Evolutionary conservation across 371 early-diverging fungal genomes (phyloP).

Genomic region (Syncephalastrum contaminatum): DNA sequence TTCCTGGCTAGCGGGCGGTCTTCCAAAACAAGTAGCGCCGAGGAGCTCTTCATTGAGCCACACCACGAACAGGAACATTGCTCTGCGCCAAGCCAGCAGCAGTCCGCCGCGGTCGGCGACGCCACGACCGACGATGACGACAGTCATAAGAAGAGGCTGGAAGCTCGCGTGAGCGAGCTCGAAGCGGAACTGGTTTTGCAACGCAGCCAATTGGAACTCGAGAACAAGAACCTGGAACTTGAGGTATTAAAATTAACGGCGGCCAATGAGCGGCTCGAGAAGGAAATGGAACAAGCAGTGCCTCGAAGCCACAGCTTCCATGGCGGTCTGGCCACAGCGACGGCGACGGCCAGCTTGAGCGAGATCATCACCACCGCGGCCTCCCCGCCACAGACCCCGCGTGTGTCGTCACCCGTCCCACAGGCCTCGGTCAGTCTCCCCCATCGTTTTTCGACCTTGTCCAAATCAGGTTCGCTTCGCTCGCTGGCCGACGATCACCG

Average conservation of each 20-base stretch:
- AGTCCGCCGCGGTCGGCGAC: neutral
- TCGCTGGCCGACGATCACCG: slow-evolving; percentile 16
- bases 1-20: slow-evolving; percentile 10
- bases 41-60: slow-evolving; percentile 1
- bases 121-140: slow-evolving; percentile 4
- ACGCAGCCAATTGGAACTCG: slow-evolving; percentile 32
- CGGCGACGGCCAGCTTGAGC: too few species aligned
- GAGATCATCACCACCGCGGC: slow-evolving; percentile 7
- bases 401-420: slow-evolving; percentile 29
- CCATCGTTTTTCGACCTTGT: slow-evolving; percentile 15
- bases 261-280: slow-evolving; percentile 51
- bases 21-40: slow-evolving; percentile 1
- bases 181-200: slow-evolving; percentile 43
- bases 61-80: neutral
- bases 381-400: slow-evolving; percentile 45
- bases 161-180: slow-evolving; percentile 28
- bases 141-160: slow-evolving; percentile 3
- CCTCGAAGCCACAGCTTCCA: slow-evolving; percentile 24
- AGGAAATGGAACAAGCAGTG: slow-evolving; percentile 46
- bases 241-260: slow-evolving; percentile 43
- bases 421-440: slow-evolving; percentile 15
- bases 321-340: neutral
- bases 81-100: neutral
- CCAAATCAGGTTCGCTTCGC: slow-evolving; percentile 34
- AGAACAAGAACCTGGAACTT: slow-evolving; percentile 42